Conservation (phyloP, 495 filamentous ascomycete genomes). For the Hypoxylon perforatum region DNA sequence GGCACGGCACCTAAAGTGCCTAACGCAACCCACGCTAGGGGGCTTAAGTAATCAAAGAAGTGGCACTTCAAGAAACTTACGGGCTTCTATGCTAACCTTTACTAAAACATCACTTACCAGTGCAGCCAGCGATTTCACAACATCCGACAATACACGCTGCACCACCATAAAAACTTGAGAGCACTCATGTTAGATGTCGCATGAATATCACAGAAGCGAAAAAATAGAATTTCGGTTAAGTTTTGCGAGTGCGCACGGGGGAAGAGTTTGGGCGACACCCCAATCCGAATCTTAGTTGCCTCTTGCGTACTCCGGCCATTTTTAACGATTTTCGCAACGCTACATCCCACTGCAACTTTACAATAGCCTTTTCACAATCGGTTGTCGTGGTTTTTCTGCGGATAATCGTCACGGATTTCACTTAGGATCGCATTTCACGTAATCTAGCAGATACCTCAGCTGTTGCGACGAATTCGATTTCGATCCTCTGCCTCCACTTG, state of each 20-base stretch:
- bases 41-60: constrained; percentile 32
- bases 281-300: constrained; percentile 8
- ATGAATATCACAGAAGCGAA: constrained; percentile 14
- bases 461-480: not conserved
- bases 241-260: constrained; percentile 28
- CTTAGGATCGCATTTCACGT: not conserved
- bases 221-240: constrained; percentile 14
- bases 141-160: constrained; percentile 20
- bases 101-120: constrained; percentile 37
- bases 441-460: not conserved
- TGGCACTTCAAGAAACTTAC: constrained; percentile 38
- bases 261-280: constrained; percentile 15
- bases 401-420: not conserved
- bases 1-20: not conserved
- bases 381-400: not conserved
- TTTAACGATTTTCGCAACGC: constrained; percentile 14
- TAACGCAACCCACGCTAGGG: not conserved
- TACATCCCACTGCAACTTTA: constrained; percentile 12
- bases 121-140: not conserved
- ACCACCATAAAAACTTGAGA: constrained; percentile 1
- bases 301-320: constrained; percentile 10
- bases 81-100: constrained; percentile 26
- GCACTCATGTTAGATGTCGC: constrained; percentile 10
- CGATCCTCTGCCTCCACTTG: not conserved
- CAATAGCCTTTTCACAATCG: not conserved